A percentile compares a stretch with the other conserved stretches of the same genome.
phyloP scores from a whole-genome alignment of 805 yeast genomes.

The Cyberlindnera mycetangii region DNA sequence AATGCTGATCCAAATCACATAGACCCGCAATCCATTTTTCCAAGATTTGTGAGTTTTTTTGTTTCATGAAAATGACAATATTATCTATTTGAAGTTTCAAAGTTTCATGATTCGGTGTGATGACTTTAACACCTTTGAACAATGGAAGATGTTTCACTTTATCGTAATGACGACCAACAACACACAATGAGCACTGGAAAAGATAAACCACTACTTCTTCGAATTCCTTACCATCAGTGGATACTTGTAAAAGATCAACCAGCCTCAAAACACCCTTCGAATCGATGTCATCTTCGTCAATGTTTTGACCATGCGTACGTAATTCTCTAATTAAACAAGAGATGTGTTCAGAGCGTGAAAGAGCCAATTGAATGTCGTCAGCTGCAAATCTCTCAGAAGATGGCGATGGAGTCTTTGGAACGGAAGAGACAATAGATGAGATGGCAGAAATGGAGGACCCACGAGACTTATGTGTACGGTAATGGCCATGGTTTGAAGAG shows the following conservation, averaged over 20 bases:
- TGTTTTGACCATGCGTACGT: conserved; percentile 15
- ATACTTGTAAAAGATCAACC: conserved; percentile 33
- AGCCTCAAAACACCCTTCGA: conserved; percentile 35
- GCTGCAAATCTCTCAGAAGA: conserved; percentile 5
- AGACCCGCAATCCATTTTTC: conserved; percentile 42
- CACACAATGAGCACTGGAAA: conserved; percentile 27
- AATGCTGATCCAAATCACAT: conserved; percentile 32
- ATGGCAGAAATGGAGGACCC: conserved; percentile 30
- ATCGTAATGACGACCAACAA: conserved; percentile 15
- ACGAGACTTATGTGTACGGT: conserved; percentile 22
- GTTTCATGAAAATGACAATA: conserved; percentile 24
- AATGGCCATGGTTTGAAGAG: neutral
- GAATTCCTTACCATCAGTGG: conserved; percentile 28
- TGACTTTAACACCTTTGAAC: conserved; percentile 11
- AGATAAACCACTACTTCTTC: conserved; percentile 31
- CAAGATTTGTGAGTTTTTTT: conserved; percentile 29
- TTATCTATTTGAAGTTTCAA: conserved; percentile 19
- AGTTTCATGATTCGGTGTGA: conserved; percentile 24
- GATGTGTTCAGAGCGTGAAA: conserved; percentile 21
- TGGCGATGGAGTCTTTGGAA: conserved; percentile 27
- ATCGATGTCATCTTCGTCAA: conserved; percentile 30
- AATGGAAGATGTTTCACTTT: conserved; percentile 7
- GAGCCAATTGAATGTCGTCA: conserved; percentile 17
- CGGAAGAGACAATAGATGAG: conserved; percentile 29
- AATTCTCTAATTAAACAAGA: conserved; percentile 12